Base-by-base conservation (phyloP, 2,329 filamentous ascomycete species). In the Claviceps paspali region DNA sequence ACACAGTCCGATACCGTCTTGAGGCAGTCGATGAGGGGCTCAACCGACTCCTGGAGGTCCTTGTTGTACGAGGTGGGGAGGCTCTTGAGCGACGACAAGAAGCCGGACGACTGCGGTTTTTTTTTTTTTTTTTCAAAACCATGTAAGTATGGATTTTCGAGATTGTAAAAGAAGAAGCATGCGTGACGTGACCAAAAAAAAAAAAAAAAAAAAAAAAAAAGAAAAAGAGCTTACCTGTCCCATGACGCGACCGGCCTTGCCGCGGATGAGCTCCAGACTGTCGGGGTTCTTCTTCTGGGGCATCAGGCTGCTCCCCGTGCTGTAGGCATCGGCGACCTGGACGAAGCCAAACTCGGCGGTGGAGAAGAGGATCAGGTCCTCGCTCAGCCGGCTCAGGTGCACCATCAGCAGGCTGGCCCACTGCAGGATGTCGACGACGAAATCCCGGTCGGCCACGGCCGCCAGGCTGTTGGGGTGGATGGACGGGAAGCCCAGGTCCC, bases 401-500 rank as follows among this genome's bases (percentile, higher is more conserved):
- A 41, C 9, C 45, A 41, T 45, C 15, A 37, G n/a, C 10, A 37
- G 18, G 29, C 35, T 37, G 3, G 35, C 19, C 32, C 32, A 39
- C 12, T 39, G 38, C 56, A 85, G 70, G 2, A 72, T 76, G 57
- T 85, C 80, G 45, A 79, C 68, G 5, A 82, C 69, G 45, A 83
- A 85, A 49, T 85, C 80, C 10, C 80, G 70, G 52, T 84, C 79
- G 8, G 64, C 76, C 6, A 81, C 77, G 24, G 73, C 74, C 30
- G 73, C 70, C 67, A 86, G 74, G 3, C 73, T 79, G 64, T 84
- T 85, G 57, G 70, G 70, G 36, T 78, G 63, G 3, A 84, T 59
- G 1, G 73, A 75, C 2, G 76, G 69, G 46, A 86, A 86, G 11
- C 79, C 80, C 5, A 86, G 67, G 57, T 86, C 81, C 51, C 70